These are phyloP conservation scores for Pyrenophora teres DNA, from an alignment of 2,329 filamentous ascomycete genomes.

Conservation along the genomic window DNA sequence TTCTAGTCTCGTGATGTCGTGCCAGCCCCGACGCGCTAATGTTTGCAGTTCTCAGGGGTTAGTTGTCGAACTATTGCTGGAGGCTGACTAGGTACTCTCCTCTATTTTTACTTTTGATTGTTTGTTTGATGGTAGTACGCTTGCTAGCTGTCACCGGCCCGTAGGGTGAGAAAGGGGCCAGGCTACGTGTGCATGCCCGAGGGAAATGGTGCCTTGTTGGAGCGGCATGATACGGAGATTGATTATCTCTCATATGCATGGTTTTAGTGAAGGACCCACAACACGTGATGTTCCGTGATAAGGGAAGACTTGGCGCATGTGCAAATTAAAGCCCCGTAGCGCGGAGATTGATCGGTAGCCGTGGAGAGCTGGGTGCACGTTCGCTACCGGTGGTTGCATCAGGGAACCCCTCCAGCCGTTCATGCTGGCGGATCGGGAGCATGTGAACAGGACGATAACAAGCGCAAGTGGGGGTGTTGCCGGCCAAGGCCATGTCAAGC, in stretches of 20 bases:
- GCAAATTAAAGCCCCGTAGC: neutral
- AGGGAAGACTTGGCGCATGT: neutral
- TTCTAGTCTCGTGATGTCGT: too few species aligned
- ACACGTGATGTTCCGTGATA: neutral
- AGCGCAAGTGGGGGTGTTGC: neutral
- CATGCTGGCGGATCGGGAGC: neutral
- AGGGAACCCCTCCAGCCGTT: constrained; percentile 6
- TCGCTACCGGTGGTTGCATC: constrained; percentile 2
- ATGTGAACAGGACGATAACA: neutral
- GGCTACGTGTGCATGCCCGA: too few species aligned
- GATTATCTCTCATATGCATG: constrained; percentile 44
- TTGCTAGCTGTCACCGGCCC: too few species aligned
- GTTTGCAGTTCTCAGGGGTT: too few species aligned
- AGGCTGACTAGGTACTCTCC: too few species aligned
- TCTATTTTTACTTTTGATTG: neutral
- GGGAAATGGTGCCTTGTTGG: too few species aligned
- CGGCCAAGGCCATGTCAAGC: neutral
- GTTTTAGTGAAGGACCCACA: constrained; percentile 19
- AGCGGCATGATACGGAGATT: constrained; percentile 46
- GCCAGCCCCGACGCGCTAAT: too few species aligned
- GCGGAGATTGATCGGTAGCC: constrained; percentile 2
- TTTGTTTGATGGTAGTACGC: too few species aligned
- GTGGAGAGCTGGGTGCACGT: neutral
- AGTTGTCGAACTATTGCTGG: too few species aligned
- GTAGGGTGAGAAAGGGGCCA: too few species aligned